phyloP scores from a whole-genome alignment of 768 basidiomycete species.

The Mycena floridula region DNA sequence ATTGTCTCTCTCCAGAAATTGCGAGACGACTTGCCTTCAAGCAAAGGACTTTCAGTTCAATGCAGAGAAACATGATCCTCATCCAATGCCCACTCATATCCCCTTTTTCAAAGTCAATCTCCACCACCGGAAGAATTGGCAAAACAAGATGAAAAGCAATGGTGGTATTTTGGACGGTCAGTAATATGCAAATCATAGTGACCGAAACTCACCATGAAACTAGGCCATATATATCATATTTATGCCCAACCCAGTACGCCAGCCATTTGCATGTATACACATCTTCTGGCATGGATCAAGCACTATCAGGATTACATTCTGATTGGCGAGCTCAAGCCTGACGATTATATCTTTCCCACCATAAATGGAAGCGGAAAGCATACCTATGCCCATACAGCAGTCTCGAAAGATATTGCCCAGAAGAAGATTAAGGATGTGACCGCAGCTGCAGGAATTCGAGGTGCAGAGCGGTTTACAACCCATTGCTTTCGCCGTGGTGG shows the following conservation, averaged over 20 bases:
- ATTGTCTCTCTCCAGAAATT: background rate
- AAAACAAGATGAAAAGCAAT: background rate
- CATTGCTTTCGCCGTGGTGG: too few relatives aligned
- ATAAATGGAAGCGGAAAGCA: background rate
- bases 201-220: background rate
- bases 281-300: background rate
- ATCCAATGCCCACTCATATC: background rate
- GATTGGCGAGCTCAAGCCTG: background rate
- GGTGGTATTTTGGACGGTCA: background rate
- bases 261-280: background rate
- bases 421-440: background rate
- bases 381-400: background rate
- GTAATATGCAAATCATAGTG: background rate
- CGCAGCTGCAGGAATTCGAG: background rate
- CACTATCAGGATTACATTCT: background rate
- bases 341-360: background rate
- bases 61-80: background rate
- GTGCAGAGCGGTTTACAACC: slow-evolving; percentile 3
- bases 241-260: background rate
- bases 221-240: background rate
- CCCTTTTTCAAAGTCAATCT: background rate
- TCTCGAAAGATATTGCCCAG: background rate
- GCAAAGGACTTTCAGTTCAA: background rate
- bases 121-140: background rate
- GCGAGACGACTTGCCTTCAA: background rate